These are phyloP conservation scores for Elsinoe batatas DNA, from an alignment of 2,329 filamentous ascomycete genomes.

Conservation along the genomic window DNA sequence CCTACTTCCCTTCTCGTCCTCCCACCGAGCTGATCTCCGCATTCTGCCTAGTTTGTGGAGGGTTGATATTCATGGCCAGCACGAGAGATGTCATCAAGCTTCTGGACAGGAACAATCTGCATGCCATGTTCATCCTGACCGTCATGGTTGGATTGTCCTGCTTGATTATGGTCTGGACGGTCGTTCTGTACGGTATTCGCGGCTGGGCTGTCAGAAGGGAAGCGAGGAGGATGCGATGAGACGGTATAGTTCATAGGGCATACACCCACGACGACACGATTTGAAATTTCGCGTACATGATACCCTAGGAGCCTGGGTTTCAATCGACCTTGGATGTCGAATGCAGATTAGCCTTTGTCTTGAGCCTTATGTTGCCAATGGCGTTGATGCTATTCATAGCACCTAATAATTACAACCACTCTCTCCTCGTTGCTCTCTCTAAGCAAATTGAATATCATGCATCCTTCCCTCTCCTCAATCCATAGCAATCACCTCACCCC, in stretches of 20 bases:
- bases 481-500: conserved; percentile 19
- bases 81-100: conserved; percentile 57
- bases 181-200: conserved; percentile 70
- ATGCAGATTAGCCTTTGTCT: not conserved
- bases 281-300: not conserved
- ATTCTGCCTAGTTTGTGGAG: conserved; percentile 80
- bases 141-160: conserved; percentile 74
- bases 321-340: not conserved
- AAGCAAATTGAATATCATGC: not conserved
- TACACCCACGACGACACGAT: not conserved
- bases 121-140: conserved; percentile 91
- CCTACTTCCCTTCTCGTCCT: conserved; percentile 69
- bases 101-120: conserved; percentile 67
- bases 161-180: conserved; percentile 75
- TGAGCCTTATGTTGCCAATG: not conserved
- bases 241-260: not conserved
- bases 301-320: conserved; percentile 6
- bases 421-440: not conserved
- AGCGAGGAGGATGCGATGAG: conserved; percentile 4
- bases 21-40: conserved; percentile 81
- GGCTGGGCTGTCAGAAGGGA: conserved; percentile 59
- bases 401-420: not conserved
- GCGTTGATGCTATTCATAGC: not conserved
- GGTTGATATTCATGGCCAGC: conserved; percentile 86
- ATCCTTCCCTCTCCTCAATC: not conserved